Evolutionary conservation across 179 eudicot genomes (phyloP).

Genomic region (Nepenthes alata): DNA sequence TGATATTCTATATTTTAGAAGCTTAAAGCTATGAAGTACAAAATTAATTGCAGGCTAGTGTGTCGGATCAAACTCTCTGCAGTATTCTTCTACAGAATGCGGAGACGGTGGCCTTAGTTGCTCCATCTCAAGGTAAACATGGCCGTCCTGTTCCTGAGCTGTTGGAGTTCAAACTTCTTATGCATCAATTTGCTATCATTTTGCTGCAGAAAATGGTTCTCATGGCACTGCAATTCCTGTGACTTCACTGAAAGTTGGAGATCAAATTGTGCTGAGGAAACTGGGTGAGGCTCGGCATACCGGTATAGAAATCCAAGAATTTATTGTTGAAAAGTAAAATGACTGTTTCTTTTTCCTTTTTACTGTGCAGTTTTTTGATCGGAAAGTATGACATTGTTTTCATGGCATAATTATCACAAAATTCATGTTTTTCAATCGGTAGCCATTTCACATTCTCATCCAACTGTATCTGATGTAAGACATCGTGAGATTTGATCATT

Average conservation of each 20-base stretch:
- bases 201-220: constrained; percentile 27
- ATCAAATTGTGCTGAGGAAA: constrained; percentile 57
- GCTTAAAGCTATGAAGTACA: too few species aligned
- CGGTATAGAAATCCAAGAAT: constrained; percentile 83
- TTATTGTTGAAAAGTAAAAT: constrained; percentile 64
- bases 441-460: too few species aligned
- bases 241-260: constrained; percentile 80
- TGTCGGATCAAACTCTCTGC: constrained; percentile 31
- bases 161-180: neutral
- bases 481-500: too few species aligned
- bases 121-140: constrained; percentile 35
- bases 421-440: too few species aligned
- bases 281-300: constrained; percentile 95
- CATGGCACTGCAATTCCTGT: constrained; percentile 50
- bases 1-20: neutral
- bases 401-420: too few species aligned
- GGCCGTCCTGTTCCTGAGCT: neutral
- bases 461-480: too few species aligned
- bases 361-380: too few species aligned
- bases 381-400: too few species aligned
- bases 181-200: neutral
- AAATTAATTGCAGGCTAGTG: constrained; percentile 27
- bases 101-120: constrained; percentile 71
- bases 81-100: constrained; percentile 84
- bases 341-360: neutral